Evolutionary conservation across 768 basidiomycete genomes (phyloP), one percentile per base, ranked within the genome.

Genomic region (Hericium rajendrae): DNA sequence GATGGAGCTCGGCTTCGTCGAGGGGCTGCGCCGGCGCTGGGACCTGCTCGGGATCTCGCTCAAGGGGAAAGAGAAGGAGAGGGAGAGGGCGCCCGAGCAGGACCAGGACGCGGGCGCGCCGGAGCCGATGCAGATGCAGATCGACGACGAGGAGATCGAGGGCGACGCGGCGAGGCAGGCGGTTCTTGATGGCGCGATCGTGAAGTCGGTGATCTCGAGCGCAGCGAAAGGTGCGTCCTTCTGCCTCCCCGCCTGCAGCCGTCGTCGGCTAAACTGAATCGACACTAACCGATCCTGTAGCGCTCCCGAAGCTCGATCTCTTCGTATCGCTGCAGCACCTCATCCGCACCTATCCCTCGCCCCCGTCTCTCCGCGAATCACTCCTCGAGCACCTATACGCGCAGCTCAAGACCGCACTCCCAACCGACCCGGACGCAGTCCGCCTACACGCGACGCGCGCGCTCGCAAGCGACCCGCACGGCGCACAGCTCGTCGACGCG

Each of bases 1-100:
- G 67, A 91, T 97, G 82, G 94, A 97, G 68, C 72, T 94, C 4
- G 84, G 84, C 2, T 95, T 91, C 69, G 74, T 91, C 8, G 92
- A 95, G 72, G 81, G 80, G 13, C 72, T 94, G 51, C 75, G 88
- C 40, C 73, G 88, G 61, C 76, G 93, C 53, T 93, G 91, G 91
- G 82, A 76, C 48, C 74, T 90, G 8, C 74, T 95, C 18, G 93
- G 92, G 8, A 85, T 94, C 53, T 38, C 58, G 24, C 53, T 64
- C 20, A 67, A 73, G 52, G 67, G 60, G 15, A 65, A 67, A 49
- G 70, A 63, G 16, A 65, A 67, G 50, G 70, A 63, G 16, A 62
- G 65, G 55, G 68, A 65, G 41, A n/a, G 12, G 49, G 49, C 28
- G 49, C 49, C 12, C 2, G 49, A 51, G 24, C 67, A 67, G 18